Base-by-base conservation (phyloP, 78 protist species). In the Dictyostelium citrinum region DNA sequence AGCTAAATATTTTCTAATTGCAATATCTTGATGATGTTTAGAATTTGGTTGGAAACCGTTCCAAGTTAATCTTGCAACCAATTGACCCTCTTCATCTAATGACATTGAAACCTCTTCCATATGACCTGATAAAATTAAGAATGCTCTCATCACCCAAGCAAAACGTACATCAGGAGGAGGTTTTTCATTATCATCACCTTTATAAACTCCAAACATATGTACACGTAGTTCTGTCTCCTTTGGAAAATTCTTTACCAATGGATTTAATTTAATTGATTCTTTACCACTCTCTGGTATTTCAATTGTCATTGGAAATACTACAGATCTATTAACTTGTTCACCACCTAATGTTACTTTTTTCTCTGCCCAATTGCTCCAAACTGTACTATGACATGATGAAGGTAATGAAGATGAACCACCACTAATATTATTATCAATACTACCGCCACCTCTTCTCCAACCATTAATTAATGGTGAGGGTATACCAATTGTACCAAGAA, bases 131-230 rank as follows among this genome's bases (percentile, higher is more conserved):
- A 91, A 39, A 37, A 91, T 91, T 2, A 83, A 58, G 70, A 91
- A 91, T 10, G 84, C 83, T 46, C 95, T 51, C 95, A 91, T 91
- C 1, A 84, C 90, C 95, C 88, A 83, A 5, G 95, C 90, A 39
- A 91, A 91, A 22, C 95, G 9, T 12, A 91, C 95, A 74, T 91
- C 95, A 6, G 95, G 95, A 14, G 95, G 95, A 16, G 95, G 92
- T 17, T 74, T 76, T 37, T 83, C 76, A 51, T 91, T 83, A 27
- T 91, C 95, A 51, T 91, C 95, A 17, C 95, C 95, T 49, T 91
- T 91, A 24, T 91, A 91, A 14, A 84, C 90, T 49, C 95, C 95
- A 70, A 91, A 91, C 78, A 91, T 39, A 33, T 91, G 95, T 3
- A 91, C 75, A 8, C 84, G 29, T 16, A 91, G 31, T 12, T 29